Evolutionary conservation across 2,329 filamentous ascomycete species (phyloP), one percentile per base, ranked within the genome.

Genomic region (Verticillium isaacii): DNA sequence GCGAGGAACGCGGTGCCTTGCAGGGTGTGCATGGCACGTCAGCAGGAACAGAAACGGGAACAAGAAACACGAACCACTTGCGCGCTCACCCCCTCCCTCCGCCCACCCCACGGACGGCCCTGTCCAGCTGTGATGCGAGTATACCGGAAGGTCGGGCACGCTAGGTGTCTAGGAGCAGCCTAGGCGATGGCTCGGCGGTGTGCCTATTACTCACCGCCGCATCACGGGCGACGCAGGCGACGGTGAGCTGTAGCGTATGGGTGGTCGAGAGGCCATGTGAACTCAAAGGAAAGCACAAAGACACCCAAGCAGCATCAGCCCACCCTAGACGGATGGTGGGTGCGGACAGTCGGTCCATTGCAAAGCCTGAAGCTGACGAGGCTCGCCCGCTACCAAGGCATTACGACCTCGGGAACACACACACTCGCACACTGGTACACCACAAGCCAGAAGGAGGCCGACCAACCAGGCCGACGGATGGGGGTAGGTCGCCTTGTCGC

Each of bases 1-100:
- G 45, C 34, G 55, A 58, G 41, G 57, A 58, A 58, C 19, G 32
- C 58, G 58, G 58, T 60, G 58, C 58, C 58, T 60, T 60, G 58
- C 58, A 60, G 58, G 32, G 32, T 56, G 45, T 50, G 58, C 58
- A 59, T 52, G 58, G 37, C 37, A 58, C 25, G 57, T 58, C 57
- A 58, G 57, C 57, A 58, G 57, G 39, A 50, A 58, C 57, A 34
- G 57, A 50, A 50, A 50, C 45, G 25, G 25, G 23, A 34, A 56
- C 25, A 56, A 34, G 54, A 57, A 57, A 57, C 55, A 57, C 55
- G 55, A 57, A 36, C 54, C n/a, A 34, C 54, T 34, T 5, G 54
- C 29, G 23, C 54, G 19, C 54, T 25, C 12, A 32, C 54, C 9
- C 29, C 11, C 54, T 56, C 54, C 45, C 45, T 50, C 45, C 19